phyloP scores from a whole-genome alignment of 169 alveolate genomes.

The Fabrea salina region DNA sequence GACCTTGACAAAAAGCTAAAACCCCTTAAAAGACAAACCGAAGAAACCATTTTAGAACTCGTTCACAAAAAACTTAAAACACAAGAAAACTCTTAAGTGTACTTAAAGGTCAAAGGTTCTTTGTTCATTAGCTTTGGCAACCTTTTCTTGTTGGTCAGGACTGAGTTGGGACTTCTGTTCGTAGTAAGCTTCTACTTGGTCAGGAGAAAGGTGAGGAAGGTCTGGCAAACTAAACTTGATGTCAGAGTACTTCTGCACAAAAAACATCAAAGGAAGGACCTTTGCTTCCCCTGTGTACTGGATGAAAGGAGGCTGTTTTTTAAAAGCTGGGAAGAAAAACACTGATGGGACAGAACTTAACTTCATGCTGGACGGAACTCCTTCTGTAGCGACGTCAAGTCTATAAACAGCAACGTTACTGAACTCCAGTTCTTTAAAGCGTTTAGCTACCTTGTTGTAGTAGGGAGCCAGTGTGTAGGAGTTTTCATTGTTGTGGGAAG shows the following conservation, averaged over 20 bases:
- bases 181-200: background rate
- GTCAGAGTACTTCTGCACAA: background rate
- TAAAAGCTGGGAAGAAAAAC: slow-evolving; percentile 24
- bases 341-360: background rate
- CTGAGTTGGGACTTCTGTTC: background rate
- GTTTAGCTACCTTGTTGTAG: background rate
- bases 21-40: too few relatives aligned
- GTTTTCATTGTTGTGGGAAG: slow-evolving; percentile 13
- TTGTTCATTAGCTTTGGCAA: slow-evolving; percentile 9
- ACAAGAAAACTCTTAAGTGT: too few relatives aligned
- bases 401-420: background rate
- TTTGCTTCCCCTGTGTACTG: slow-evolving; percentile 3
- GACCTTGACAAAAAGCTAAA: slow-evolving; percentile 24
- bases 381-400: background rate
- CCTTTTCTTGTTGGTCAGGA: background rate
- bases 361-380: background rate
- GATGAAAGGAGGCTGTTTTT: slow-evolving; percentile 20
- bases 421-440: slow-evolving; percentile 2
- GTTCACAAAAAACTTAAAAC: too few relatives aligned
- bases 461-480: background rate
- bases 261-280: background rate
- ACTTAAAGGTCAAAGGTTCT: too few relatives aligned
- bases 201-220: slow-evolving; percentile 16
- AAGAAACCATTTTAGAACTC: too few relatives aligned
- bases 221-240: slow-evolving; percentile 13